These are phyloP conservation scores for Boletus tomentosulus DNA, from an alignment of 768 basidiomycete species.

Conservation along the genomic window DNA sequence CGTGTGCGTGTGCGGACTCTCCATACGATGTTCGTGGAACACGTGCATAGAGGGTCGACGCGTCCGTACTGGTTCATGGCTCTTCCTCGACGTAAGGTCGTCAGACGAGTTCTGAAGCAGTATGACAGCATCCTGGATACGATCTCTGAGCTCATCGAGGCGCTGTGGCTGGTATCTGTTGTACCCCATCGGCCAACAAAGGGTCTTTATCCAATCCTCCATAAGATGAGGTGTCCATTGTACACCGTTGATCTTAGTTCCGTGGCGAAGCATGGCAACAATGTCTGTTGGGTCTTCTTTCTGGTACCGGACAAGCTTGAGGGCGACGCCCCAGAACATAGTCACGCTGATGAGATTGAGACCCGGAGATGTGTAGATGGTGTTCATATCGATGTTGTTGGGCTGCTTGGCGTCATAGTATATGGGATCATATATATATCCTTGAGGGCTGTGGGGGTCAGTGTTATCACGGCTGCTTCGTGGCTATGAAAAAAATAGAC, in stretches of 20 bases:
- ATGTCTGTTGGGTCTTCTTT: constrained; percentile 64
- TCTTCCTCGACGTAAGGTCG: constrained; percentile 6
- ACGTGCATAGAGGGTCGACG: constrained; percentile 13
- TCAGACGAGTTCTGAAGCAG: constrained; percentile 19
- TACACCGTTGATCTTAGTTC: constrained; percentile 46
- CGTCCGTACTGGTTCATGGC: background rate
- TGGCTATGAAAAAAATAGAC: constrained; percentile 18
- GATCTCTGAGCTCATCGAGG: constrained; percentile 42
- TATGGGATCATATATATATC: constrained; percentile 53
- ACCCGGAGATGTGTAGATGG: constrained; percentile 54
- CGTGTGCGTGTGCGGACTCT: background rate
- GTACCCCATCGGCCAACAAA: constrained; percentile 67
- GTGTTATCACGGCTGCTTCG: constrained; percentile 8
- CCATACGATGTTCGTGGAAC: background rate
- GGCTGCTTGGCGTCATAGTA: constrained; percentile 47
- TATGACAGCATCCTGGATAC: constrained; percentile 53
- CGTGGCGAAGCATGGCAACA: constrained; percentile 61
- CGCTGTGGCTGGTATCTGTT: constrained; percentile 41
- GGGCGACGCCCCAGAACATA: constrained; percentile 68
- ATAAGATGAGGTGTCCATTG: constrained; percentile 54
- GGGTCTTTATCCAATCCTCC: constrained; percentile 52
- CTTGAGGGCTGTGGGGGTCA: constrained; percentile 12
- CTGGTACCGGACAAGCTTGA: constrained; percentile 66
- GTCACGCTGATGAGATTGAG: constrained; percentile 57
- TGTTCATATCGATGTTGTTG: constrained; percentile 50